phyloP scores from a whole-genome alignment of 163 green algal species.

The Scenedesmus sp. region DNA sequence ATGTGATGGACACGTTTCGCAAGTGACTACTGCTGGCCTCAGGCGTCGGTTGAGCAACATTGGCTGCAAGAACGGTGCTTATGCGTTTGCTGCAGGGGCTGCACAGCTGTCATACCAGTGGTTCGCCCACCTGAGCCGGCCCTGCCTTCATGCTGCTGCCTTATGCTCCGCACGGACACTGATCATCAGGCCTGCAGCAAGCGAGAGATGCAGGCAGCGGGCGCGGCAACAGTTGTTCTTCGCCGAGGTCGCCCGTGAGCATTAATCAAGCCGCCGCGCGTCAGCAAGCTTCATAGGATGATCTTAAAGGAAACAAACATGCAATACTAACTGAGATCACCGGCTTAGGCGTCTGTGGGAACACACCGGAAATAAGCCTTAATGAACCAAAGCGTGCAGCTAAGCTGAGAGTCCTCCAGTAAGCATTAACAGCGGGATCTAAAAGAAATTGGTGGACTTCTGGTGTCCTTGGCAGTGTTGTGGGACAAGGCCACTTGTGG shows the following conservation, averaged over 20 bases:
- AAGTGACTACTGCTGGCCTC: background rate
- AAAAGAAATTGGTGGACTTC: background rate
- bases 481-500: background rate
- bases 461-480: background rate
- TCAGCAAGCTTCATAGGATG: background rate
- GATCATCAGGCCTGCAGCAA: background rate
- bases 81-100: background rate
- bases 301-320: background rate
- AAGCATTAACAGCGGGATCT: background rate
- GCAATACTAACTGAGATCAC: background rate
- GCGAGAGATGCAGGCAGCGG: background rate
- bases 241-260: background rate
- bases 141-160: background rate
- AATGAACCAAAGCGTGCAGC: background rate
- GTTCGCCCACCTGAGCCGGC: background rate
- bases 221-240: background rate
- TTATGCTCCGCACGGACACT: background rate
- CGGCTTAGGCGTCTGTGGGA: background rate
- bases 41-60: background rate
- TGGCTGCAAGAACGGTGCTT: background rate
- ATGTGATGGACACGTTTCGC: background rate
- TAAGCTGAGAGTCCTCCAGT: background rate
- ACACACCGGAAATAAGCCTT: slow-evolving; percentile 14
- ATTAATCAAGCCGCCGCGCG: background rate
- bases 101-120: background rate